These are phyloP conservation scores for Chlorella sp. DNA, from an alignment of 139 green algal genomes.

Conservation along the genomic window DNA sequence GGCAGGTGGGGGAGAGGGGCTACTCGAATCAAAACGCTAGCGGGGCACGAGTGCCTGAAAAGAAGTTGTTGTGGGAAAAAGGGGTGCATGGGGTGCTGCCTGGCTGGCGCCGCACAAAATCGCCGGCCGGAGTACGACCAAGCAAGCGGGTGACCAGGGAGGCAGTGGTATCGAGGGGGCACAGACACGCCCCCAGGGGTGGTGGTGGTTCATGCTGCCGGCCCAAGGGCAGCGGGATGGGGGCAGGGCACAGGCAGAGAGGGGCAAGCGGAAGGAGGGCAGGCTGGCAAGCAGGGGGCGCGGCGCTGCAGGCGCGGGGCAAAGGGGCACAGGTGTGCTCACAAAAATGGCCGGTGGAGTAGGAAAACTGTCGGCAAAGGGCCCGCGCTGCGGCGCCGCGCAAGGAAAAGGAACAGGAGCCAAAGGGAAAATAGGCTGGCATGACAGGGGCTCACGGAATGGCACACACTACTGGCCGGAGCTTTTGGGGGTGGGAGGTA, in stretches of 20 bases:
- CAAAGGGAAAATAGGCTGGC: background rate
- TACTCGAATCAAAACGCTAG: background rate
- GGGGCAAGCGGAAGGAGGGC: background rate
- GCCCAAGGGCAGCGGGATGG: background rate
- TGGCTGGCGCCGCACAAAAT: slow-evolving; percentile 13
- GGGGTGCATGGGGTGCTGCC: background rate
- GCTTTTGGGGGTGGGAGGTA: background rate
- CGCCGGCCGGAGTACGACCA: background rate
- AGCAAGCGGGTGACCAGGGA: slow-evolving; percentile 1
- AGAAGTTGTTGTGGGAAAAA: background rate
- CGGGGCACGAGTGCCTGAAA: no score
- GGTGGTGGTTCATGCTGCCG: background rate
- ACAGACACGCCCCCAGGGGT: background rate
- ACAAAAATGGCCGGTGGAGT: background rate
- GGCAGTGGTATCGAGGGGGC: background rate
- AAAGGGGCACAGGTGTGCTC: no score
- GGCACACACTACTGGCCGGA: no score
- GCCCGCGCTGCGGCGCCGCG: no score
- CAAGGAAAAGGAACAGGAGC: background rate
- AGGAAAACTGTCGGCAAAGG: no score
- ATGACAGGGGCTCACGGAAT: no score
- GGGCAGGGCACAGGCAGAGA: background rate
- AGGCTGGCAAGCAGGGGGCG: background rate
- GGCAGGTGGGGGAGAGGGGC: no score
- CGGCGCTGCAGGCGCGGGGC: background rate